Base-by-base conservation (phyloP, 1,284 basidiomycete species). In the Boletus sp. region DNA sequence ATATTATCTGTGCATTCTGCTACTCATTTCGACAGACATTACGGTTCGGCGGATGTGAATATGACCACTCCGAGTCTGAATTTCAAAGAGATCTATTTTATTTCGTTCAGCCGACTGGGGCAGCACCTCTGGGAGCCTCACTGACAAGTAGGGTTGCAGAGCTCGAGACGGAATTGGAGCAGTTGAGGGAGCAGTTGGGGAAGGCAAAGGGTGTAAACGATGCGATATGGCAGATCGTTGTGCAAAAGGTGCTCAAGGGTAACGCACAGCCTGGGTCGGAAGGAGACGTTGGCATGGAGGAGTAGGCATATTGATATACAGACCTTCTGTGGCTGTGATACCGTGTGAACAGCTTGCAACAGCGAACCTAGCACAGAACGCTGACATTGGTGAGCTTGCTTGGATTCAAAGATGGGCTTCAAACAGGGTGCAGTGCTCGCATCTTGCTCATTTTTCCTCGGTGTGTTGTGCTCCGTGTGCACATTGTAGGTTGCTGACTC, bases 201-300 rank as follows among this genome's bases (percentile, higher is more conserved):
- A 84, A 82, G 62, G 92, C 92, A 4, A 89, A 90, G 60, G 80
- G 82, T 27, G 76, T 94, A 49, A 95, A 94, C 57, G 90, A 94
- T 60, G 76, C 79, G 44, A 94, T 94, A 85, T 94, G 92, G 92
- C 85, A 88, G 56, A 80, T 77, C 2, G 79, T 94, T 3, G 83
- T 89, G 25, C 78, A 82, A 53, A 75, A 69, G 46, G 65, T 81
- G n/a, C 67, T 84, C 5, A 63, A 66, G 22, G 68, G 66, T 19
- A 69, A 69, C 32, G 10, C 33, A 17, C 26, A 35, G 22, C 10
- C 35, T 20, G 41, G 37, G 22, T 22, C 6, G 22, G 22, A 22
- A 22, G 22, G 22, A 22, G 22, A 22, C 1, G 17, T 14, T 19
- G 12, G 1, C 17, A 56, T 51, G 54, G 47, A 48, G 1, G 53